These are phyloP conservation scores for Capsella rubella DNA, from an alignment of 441 rosid species.

Conservation along the genomic window DNA sequence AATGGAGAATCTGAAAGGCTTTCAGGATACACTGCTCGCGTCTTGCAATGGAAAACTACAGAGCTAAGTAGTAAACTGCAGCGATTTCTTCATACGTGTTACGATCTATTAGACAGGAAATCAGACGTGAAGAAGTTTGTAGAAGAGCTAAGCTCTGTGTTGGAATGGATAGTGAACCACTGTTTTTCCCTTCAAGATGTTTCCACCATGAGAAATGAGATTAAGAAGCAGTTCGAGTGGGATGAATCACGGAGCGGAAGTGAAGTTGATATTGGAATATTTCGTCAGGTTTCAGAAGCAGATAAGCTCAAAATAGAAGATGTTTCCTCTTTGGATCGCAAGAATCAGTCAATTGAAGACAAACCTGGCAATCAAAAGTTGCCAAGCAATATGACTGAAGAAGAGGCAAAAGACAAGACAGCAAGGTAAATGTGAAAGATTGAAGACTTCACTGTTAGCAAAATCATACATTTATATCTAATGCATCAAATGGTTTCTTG, in stretches of 20 bases:
- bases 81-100: slow-evolving; percentile 67
- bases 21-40: slow-evolving; percentile 67
- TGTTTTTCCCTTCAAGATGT: slow-evolving; percentile 80
- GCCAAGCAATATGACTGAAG: slow-evolving; percentile 27
- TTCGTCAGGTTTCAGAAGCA: slow-evolving; percentile 49
- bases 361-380: slow-evolving; percentile 28
- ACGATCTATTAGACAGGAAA: slow-evolving; percentile 63
- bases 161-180: slow-evolving; percentile 86
- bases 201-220: slow-evolving; percentile 76
- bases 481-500: slow-evolving; percentile 37
- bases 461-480: slow-evolving; percentile 13
- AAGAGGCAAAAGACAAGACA: slow-evolving; percentile 48
- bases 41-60: slow-evolving; percentile 82
- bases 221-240: slow-evolving; percentile 71
- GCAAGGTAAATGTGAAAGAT: slow-evolving; percentile 39
- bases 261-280: slow-evolving; percentile 55
- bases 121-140: slow-evolving; percentile 59
- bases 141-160: slow-evolving; percentile 61
- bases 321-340: slow-evolving; percentile 26
- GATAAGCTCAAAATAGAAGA: slow-evolving; percentile 37
- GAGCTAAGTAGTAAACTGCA: slow-evolving; percentile 64
- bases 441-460: slow-evolving; percentile 42
- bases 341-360: slow-evolving; percentile 32
- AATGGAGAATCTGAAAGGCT: slow-evolving; percentile 51
- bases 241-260: slow-evolving; percentile 65